phyloP scores from a whole-genome alignment of 345 rosid genomes.

The Lepidium africanum region DNA sequence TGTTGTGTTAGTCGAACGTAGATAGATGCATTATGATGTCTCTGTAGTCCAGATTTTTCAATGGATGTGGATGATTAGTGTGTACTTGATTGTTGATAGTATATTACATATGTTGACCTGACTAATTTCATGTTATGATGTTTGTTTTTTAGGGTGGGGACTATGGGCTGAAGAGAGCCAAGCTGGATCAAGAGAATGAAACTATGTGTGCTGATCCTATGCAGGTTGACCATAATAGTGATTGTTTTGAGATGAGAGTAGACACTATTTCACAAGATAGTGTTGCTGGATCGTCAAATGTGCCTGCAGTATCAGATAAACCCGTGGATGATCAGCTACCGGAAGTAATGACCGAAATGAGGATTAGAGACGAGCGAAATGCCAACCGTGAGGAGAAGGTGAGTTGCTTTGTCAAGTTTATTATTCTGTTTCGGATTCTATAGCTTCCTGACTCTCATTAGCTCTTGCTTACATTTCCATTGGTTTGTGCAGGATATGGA shows the following conservation, averaged over 20 bases:
- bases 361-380: conserved; percentile 48
- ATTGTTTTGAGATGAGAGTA: conserved; percentile 38
- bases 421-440: background rate
- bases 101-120: conserved; percentile 4
- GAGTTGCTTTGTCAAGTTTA: background rate
- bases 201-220: conserved; percentile 27
- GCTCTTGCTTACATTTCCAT: background rate
- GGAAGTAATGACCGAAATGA: conserved; percentile 52
- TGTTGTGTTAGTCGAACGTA: background rate
- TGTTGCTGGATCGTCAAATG: conserved; percentile 47
- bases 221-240: conserved; percentile 40
- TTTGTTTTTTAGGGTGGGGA: conserved; percentile 58
- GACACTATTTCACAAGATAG: conserved; percentile 47
- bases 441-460: background rate
- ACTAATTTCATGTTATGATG: background rate
- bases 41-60: background rate
- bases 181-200: conserved; percentile 57
- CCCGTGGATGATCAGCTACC: conserved; percentile 58
- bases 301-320: conserved; percentile 31
- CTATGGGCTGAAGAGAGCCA: conserved; percentile 59
- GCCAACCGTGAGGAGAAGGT: conserved; percentile 55
- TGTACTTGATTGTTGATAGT: background rate
- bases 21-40: background rate
- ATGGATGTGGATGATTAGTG: background rate
- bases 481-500: conserved; percentile 49